phyloP scores from a whole-genome alignment of 140 eudicot species.

The Senecio squalidus region DNA sequence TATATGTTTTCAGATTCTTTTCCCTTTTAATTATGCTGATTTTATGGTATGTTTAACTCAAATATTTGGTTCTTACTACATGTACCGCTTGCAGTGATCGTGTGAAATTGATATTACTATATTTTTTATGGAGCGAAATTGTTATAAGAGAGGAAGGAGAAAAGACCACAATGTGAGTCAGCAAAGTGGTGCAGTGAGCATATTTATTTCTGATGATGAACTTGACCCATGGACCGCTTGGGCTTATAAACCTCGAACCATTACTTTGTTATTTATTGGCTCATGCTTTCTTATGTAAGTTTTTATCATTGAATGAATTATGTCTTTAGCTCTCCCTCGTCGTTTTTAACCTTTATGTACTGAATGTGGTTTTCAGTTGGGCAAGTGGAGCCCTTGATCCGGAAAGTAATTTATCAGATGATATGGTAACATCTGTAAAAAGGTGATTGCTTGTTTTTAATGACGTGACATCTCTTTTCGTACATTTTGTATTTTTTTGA shows the following conservation, averaged over 20 bases:
- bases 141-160: constrained; percentile 41
- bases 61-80: not conserved
- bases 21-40: no score
- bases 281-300: constrained; percentile 91
- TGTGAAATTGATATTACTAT: constrained; percentile 2
- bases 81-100: constrained; percentile 25
- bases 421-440: constrained; percentile 78
- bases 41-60: constrained; percentile 8
- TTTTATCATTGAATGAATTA: not conserved
- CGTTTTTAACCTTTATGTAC: constrained; percentile 16
- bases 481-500: not conserved
- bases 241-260: constrained; percentile 96
- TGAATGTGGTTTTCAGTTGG: constrained; percentile 62
- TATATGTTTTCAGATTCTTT: no score
- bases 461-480: not conserved
- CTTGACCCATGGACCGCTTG: constrained; percentile 99
- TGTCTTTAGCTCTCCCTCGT: not conserved
- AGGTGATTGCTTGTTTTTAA: constrained; percentile 41
- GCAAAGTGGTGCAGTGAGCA: constrained; percentile 38
- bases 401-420: constrained; percentile 55
- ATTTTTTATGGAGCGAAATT: constrained; percentile 58
- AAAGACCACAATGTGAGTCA: constrained; percentile 33
- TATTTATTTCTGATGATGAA: constrained; percentile 53
- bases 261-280: constrained; percentile 76
- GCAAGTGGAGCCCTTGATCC: constrained; percentile 98